Percentiles rank a stretch among this genome's conserved stretches.
Conservation (phyloP, 1,284 basidiomycete genomes). For the Microbotryum scabiosae region DNA sequence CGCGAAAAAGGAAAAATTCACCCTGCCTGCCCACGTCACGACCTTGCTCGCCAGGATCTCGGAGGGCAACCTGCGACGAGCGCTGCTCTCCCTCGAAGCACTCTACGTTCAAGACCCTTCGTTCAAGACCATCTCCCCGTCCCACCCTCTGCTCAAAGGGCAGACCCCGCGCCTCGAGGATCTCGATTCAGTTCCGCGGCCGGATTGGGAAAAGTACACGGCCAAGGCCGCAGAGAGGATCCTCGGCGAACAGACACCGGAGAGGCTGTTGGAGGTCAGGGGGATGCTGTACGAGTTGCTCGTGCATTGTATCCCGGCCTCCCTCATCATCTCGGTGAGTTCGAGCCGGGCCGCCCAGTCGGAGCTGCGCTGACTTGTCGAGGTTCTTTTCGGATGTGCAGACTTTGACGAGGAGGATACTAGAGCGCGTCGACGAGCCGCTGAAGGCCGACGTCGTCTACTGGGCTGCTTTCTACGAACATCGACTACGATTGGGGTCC, state of each 20-base stretch:
- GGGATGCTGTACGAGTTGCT: slow-evolving; percentile 91
- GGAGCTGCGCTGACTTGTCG: neutral
- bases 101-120: slow-evolving; percentile 70
- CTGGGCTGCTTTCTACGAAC: slow-evolving; percentile 94
- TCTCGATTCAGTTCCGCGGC: slow-evolving; percentile 71
- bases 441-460: slow-evolving; percentile 86
- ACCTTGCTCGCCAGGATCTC: slow-evolving; percentile 69
- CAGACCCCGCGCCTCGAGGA: slow-evolving; percentile 52
- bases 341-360: neutral
- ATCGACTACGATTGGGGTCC: slow-evolving; percentile 76
- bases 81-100: slow-evolving; percentile 87
- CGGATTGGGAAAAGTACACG: slow-evolving; percentile 99
- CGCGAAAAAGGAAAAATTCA: slow-evolving; percentile 71
- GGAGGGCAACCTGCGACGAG: slow-evolving; percentile 87
- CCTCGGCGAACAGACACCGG: slow-evolving; percentile 84
- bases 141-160: slow-evolving; percentile 26
- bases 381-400: slow-evolving; percentile 37
- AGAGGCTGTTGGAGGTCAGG: slow-evolving; percentile 81
- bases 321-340: slow-evolving; percentile 71
- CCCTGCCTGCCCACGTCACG: slow-evolving; percentile 65
- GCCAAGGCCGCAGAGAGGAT: slow-evolving; percentile 88
- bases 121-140: slow-evolving; percentile 26
- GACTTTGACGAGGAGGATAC: slow-evolving; percentile 80
- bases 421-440: slow-evolving; percentile 76
- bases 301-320: slow-evolving; percentile 96